phyloP scores from a whole-genome alignment of 345 rosid species.

The Bruguiera sexangula region DNA sequence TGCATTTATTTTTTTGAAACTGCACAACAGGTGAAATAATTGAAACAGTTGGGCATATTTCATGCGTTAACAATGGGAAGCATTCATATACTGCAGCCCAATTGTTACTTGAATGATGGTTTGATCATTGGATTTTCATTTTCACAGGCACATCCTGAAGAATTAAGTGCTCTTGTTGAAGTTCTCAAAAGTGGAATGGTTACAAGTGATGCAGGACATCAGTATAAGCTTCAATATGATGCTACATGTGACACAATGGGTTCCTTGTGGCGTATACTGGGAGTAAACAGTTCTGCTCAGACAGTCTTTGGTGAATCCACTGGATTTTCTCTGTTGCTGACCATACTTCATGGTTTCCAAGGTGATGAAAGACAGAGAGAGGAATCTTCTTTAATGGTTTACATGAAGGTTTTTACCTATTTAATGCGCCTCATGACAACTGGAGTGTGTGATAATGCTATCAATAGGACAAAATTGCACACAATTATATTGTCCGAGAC shows the following conservation, averaged over 20 bases:
- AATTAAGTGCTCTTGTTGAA: conserved; percentile 82
- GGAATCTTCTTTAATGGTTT: conserved; percentile 50
- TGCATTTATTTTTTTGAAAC: background rate
- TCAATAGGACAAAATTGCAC: conserved; percentile 84
- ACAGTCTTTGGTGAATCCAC: conserved; percentile 94
- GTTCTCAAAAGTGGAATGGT: conserved; percentile 98
- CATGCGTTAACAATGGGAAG: background rate
- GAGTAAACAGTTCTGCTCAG: conserved; percentile 78
- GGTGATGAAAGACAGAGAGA: conserved; percentile 55
- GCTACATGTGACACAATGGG: conserved; percentile 99
- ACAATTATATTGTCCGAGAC: conserved; percentile 77
- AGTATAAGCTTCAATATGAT: conserved; percentile 80
- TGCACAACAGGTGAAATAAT: background rate
- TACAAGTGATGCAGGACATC: conserved; percentile 80
- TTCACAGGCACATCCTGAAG: conserved; percentile 85
- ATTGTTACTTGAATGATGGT: conserved; percentile 4
- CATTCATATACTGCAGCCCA: background rate
- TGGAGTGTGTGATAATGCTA: conserved; percentile 71
- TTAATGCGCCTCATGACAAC: conserved; percentile 84
- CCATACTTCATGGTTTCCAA: conserved; percentile 86
- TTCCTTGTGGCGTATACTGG: conserved; percentile 90
- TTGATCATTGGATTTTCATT: conserved; percentile 9
- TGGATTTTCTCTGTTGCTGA: conserved; percentile 94
- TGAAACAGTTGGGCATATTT: conserved; percentile 6
- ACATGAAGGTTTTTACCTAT: conserved; percentile 73